These are phyloP conservation scores for Chalaropsis thielavioides DNA, from an alignment of 2,329 filamentous ascomycete species.

Conservation along the genomic window DNA sequence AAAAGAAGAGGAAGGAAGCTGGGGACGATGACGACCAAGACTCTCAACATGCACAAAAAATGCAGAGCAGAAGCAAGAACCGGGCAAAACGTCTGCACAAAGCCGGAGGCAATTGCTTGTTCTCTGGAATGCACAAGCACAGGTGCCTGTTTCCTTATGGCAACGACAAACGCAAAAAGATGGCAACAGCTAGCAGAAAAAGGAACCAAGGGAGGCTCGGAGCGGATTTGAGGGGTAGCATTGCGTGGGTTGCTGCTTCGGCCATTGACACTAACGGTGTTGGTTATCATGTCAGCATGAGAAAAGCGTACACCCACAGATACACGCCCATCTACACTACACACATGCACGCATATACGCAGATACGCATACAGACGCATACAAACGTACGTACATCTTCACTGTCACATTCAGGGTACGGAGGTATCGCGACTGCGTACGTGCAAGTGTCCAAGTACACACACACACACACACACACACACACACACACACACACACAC, in stretches of 20 bases:
- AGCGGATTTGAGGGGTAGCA: not conserved
- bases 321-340: not conserved
- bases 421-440: not conserved
- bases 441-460: not conserved
- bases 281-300: not conserved
- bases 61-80: not conserved
- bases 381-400: not conserved
- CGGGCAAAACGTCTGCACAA: not conserved
- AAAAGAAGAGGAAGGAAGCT: too few species aligned
- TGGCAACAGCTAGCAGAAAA: not conserved
- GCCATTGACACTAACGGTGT: not conserved
- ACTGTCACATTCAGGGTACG: too few species aligned
- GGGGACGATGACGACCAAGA: too few species aligned
- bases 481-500: not conserved
- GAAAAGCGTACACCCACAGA: not conserved
- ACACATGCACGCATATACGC: too few species aligned
- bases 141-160: not conserved
- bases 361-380: too few species aligned
- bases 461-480: not conserved
- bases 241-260: not conserved
- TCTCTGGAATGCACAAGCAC: slow-evolving; percentile 1
- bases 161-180: not conserved
- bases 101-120: not conserved
- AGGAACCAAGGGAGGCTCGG: not conserved
- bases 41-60: not conserved